Base-by-base conservation (phyloP, 2,329 filamentous ascomycete species). In the Talaromyces sp. region DNA sequence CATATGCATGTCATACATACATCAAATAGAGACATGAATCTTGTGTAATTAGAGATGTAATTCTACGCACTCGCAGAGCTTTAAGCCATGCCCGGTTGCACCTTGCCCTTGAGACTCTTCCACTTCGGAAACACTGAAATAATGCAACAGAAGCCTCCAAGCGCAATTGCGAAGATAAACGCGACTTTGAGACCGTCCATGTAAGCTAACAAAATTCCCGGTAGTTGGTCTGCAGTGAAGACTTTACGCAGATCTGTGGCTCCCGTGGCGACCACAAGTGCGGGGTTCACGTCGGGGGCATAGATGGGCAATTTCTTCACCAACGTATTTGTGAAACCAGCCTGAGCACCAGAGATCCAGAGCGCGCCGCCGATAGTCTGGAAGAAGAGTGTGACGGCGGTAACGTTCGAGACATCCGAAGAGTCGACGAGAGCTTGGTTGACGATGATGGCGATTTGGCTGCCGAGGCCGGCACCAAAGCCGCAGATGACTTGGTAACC, bases 281-380 rank as follows among this genome's bases (percentile, higher is more conserved):
- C 41, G 0, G 72, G 69, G 60, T 72, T 64, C 10, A 78, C 66
- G 11, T 50, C 59, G 0, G 76, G 75, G 1, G 70, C 71, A 1
- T 57, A 70, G 5, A 27, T 59, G 19, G 68, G 63, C 11, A 77
- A 43, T 27, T 67, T 66, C 31, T 70, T 58, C n/a, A 75, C 50
- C 33, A 77, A 63, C 24, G 67, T 68, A 65, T 78, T 78, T n/a
- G 68, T 69, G 65, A 77, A 77, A 19, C 68, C 74, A 4, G 74
- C 67, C 67, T 77, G 73, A 0, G 66, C 74, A 19, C 72, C 73
- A 3, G 73, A 73, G 60, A 76, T 70, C 64, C 68, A 72, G 57
- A 77, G 68, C 9, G 74, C 68, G n/a, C 73, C 72, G 11, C 74
- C 74, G 9, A 77, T 67, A 3, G 71, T 75, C 65, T 72, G 70